A percentile compares a stretch with the other conserved stretches of the same genome.
Conservation (phyloP, 345 rosid genomes). For the Eucalyptus urophylla region DNA sequence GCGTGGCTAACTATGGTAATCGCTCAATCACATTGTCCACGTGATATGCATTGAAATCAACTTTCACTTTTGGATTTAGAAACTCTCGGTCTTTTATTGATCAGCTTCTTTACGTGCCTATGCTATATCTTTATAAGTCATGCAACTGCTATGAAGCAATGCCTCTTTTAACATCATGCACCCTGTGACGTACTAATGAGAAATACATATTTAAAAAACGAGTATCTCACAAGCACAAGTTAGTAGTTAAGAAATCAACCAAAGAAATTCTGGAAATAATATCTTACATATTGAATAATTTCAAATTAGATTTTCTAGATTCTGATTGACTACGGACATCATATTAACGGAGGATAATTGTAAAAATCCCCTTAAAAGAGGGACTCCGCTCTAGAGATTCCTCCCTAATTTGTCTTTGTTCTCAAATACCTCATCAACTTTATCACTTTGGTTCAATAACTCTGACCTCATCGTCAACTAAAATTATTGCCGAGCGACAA, state of each 20-base stretch:
- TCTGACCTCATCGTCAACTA: too few relatives aligned
- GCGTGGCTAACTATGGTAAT: neutral
- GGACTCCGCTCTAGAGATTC: neutral
- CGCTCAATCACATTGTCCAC: neutral
- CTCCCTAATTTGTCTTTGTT: neutral
- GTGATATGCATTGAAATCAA: neutral
- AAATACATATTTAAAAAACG: too few relatives aligned
- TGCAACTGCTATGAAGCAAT: neutral
- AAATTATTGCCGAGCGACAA: fast-evolving
- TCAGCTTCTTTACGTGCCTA: neutral
- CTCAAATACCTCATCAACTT: neutral
- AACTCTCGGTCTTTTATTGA: neutral
- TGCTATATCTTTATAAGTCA: neutral
- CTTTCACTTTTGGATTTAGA: neutral
- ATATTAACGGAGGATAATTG: neutral
- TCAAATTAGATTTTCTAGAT: too few relatives aligned
- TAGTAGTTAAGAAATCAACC: neutral
- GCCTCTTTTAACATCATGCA: neutral
- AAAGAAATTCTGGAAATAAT: neutral
- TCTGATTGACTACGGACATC: neutral
- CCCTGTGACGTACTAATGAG: neutral
- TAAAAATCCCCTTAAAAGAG: neutral
- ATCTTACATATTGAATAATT: too few relatives aligned
- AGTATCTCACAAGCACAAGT: neutral
- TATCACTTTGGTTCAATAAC: neutral